Evolutionary conservation across 139 green algal species (phyloP), one percentile per base, ranked within the genome.

Genomic region (Tetraselmis striata): DNA sequence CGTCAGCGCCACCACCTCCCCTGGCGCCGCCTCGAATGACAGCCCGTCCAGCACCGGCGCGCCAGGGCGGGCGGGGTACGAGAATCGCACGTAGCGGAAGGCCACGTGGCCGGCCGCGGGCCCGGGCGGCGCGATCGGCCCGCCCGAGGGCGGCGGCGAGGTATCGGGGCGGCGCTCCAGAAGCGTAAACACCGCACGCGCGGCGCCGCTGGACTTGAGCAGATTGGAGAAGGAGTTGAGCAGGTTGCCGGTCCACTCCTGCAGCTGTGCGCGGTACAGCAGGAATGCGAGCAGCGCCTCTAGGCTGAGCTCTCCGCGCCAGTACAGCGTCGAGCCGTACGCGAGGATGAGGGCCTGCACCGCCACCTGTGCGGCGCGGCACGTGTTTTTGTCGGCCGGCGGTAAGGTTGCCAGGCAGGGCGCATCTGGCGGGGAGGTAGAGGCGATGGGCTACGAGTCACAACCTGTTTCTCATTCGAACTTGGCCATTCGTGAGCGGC

Each of bases 61-160:
- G 18, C 85, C 76, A 2, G 84, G 84, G 31, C 86, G 74, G 23
- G 82, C 80, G n/a, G 91, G 91, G 85, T 95, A 95, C 26, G 83
- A 31, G 81, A 95, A 95, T 59, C 31, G 27, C 80, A 88, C 83
- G 11, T 5, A 5, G 11, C 18, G 45, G 45, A 67, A 67, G 45
- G 45, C 5, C 45, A 67, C 45, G 5, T 67, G 11, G 11, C 45
- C 45, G 45, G 11, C 11, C 18, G 45, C 45, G 5, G 45, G 18
- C 11, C 45, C 45, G 11, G 11, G 5, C 45, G 45, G 45, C 45
- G 45, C 18, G 11, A 67, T 18, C 45, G 11, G 5, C 11, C 11
- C 45, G 11, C 18, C 45, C 45, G 45, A 25, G n/a, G n/a, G n/a
- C 18, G 45, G 45, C 18, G 5, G 45, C 11, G 11, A 67, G 45